Base-by-base conservation (phyloP, 176 grass and related monocot genomes). In the Cenchrus fungigraminus region DNA sequence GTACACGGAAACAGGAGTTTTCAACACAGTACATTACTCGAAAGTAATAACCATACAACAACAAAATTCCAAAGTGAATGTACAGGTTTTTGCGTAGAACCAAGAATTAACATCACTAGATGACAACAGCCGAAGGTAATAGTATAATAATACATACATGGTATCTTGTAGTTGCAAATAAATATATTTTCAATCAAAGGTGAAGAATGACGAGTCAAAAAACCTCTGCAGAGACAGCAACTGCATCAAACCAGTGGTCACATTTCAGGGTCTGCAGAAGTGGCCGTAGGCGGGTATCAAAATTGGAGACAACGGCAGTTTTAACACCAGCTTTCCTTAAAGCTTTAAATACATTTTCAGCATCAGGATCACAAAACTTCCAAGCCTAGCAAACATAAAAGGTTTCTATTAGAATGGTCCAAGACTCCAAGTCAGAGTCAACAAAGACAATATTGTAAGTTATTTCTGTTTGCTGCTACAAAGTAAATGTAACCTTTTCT, bases 211-310 rank as follows among this genome's bases (percentile, higher is more conserved):
- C 52, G 69, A 19, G n/a, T 60, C 3, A 12, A 73, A 76, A 42
- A 66, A 93, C 94, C 91, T 93, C 91, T 59, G 94, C 91, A 80
- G 94, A 97, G 32, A 97, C 89, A 40, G 91, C 94, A 88, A 97
- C 81, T 75, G 91, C 91, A 51, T 97, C 94, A 76, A 97, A 97
- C 94, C 94, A 97, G 82, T 93, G 84, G 68, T 97, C 84, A 70
- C 91, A 97, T 50, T 97, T 97, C 51, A 94, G 76, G 40, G 25
- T 75, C 67, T 91, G 89, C 69, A 97, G 78, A 86, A 97, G 73
- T 51, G 94, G 91, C 57, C 91, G 80, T 81, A 97, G 65, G 19
- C 91, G 87, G 52, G 94, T 97, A 59, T 97, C 91, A 75, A 97
- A 97, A 49, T 97, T 97, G 52, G 94, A 97, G 17, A 97, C 89